Percentiles rank a stretch among this genome's conserved stretches.
These are phyloP conservation scores for Beta vulgaris DNA, from an alignment of 148 eudicot species.

Conservation along the genomic window DNA sequence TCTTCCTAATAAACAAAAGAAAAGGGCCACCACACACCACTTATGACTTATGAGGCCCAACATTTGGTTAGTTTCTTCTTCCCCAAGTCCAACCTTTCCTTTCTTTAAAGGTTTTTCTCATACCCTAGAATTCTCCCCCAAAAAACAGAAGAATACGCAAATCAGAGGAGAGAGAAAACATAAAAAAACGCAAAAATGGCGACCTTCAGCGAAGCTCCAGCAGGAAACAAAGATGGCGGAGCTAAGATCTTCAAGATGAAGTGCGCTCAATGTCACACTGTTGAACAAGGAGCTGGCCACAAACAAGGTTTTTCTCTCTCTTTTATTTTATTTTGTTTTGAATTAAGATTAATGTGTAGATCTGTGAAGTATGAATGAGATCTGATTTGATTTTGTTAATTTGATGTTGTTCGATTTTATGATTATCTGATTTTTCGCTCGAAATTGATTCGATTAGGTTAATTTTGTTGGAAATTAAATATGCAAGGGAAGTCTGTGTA, in stretches of 20 bases:
- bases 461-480: no score
- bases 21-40: no score
- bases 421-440: no score
- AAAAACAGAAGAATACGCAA: neutral
- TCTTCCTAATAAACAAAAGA: neutral
- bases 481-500: no score
- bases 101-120: neutral
- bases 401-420: neutral
- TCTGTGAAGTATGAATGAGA: neutral
- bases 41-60: constrained; percentile 13
- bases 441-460: no score
- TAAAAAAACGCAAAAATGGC: constrained; percentile 23
- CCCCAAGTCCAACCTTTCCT: constrained; percentile 5
- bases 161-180: neutral
- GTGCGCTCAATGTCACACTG: constrained; percentile 41
- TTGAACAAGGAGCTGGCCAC: constrained; percentile 33
- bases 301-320: constrained; percentile 25
- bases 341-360: neutral
- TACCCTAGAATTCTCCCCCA: neutral
- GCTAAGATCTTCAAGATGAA: constrained; percentile 38
- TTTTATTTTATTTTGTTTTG: neutral
- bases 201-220: constrained; percentile 32
- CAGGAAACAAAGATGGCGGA: constrained; percentile 28
- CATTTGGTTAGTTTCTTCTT: no score
- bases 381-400: neutral